Evolutionary conservation across 1,284 basidiomycete species (phyloP).

Genomic region (Pseudozyma flocculosa): DNA sequence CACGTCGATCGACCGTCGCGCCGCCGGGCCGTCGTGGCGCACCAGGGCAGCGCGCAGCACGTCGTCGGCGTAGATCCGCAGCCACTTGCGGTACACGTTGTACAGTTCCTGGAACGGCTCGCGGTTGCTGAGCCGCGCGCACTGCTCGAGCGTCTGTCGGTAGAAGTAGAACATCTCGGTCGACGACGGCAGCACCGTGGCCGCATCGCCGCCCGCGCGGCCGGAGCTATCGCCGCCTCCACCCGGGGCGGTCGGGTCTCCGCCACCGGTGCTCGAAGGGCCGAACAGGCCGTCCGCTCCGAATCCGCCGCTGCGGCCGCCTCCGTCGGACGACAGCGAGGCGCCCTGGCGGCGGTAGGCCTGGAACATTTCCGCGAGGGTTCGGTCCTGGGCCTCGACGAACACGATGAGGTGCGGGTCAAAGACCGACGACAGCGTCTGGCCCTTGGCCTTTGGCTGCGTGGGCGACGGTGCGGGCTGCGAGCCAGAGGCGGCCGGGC

Average conservation of each 20-base stretch:
- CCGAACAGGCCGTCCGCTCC: slow-evolving; percentile 63
- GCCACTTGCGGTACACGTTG: slow-evolving; percentile 78
- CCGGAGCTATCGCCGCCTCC: no score
- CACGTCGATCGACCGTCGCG: slow-evolving; percentile 36
- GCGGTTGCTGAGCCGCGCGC: slow-evolving; percentile 65
- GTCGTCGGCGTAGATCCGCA: slow-evolving; percentile 84
- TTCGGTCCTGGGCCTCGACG: slow-evolving; percentile 89
- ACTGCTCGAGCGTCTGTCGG: slow-evolving; percentile 89
- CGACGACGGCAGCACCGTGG: slow-evolving; percentile 80
- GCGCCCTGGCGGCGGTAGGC: slow-evolving; percentile 27
- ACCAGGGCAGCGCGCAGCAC: slow-evolving; percentile 71
- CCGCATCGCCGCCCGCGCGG: slow-evolving; percentile 47
- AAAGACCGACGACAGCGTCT: slow-evolving; percentile 70
- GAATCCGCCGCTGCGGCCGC: slow-evolving; percentile 3
- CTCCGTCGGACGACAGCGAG: slow-evolving; percentile 16
- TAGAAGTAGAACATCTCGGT: slow-evolving; percentile 98
- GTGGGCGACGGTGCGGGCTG: no score
- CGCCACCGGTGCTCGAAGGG: slow-evolving; percentile 63
- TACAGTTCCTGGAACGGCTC: slow-evolving; percentile 50
- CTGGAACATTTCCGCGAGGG: slow-evolving; percentile 53
- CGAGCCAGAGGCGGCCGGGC: no score
- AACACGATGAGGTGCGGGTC: slow-evolving; percentile 89
- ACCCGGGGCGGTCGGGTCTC: no score
- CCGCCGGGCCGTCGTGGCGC: slow-evolving; percentile 60
- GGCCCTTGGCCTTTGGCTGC: slow-evolving; percentile 47